These are phyloP conservation scores for Striga asiatica DNA, from an alignment of 257 asterid genomes.

Conservation along the genomic window DNA sequence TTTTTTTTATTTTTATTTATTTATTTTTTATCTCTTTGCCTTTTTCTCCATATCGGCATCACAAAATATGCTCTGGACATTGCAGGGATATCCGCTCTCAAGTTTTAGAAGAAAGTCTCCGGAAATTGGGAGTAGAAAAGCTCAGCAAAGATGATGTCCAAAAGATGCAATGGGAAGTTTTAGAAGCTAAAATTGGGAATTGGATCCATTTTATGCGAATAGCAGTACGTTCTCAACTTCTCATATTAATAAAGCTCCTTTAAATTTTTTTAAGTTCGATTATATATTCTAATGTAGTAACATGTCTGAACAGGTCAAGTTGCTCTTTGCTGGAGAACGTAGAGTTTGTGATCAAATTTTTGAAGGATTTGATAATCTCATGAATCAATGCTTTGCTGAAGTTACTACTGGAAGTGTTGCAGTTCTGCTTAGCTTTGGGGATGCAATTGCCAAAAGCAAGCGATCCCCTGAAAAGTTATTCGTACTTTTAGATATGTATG, in stretches of 20 bases:
- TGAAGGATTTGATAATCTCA: slow-evolving; percentile 73
- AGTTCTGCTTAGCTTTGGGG: slow-evolving; percentile 93
- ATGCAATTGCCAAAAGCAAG: slow-evolving; percentile 97
- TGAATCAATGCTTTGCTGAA: slow-evolving; percentile 90
- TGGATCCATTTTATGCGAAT: slow-evolving; percentile 99
- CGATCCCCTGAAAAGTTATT: slow-evolving; percentile 97
- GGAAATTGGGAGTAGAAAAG: slow-evolving; percentile 91
- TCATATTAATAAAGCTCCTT: slow-evolving; percentile 3
- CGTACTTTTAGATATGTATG: slow-evolving; percentile 97
- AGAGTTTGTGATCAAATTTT: slow-evolving; percentile 92
- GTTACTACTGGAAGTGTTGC: slow-evolving; percentile 92
- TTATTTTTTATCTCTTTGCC: not conserved
- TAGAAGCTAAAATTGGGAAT: slow-evolving; percentile 97
- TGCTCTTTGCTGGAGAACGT: slow-evolving; percentile 94
- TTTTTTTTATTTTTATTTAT: not conserved
- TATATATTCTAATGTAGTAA: slow-evolving; percentile 13
- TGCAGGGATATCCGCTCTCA: slow-evolving; percentile 81
- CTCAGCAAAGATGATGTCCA: slow-evolving; percentile 99
- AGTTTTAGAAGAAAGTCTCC: slow-evolving; percentile 93
- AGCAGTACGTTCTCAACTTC: slow-evolving; percentile 58
- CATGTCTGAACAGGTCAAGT: slow-evolving; percentile 60
- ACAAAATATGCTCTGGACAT: slow-evolving; percentile 8
- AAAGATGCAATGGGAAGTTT: slow-evolving; percentile 98
- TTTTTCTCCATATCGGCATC: not conserved
- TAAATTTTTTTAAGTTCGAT: not conserved